phyloP scores from a whole-genome alignment of 1,139 yeast species.

The Pichia sp. region DNA sequence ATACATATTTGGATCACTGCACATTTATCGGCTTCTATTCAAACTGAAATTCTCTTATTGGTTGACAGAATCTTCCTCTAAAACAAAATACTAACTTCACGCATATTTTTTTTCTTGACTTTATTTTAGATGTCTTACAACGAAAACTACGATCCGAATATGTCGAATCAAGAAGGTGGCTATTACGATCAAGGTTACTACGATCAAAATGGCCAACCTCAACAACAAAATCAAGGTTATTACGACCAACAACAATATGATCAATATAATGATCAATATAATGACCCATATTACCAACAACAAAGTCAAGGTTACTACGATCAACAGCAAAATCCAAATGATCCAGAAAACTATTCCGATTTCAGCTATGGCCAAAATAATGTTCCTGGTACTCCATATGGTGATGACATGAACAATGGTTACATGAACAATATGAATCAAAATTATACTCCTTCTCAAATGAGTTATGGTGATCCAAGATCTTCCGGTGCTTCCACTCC shows the following conservation, averaged over 20 bases:
- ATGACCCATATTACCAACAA: constrained; percentile 23
- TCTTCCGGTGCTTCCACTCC: constrained; percentile 97
- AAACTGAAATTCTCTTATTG: too few species aligned
- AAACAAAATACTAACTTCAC: constrained; percentile 2
- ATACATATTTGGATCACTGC: too few species aligned
- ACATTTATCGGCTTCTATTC: too few species aligned
- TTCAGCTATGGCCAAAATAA: constrained; percentile 60
- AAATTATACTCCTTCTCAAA: constrained; percentile 59
- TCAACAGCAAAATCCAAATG: constrained; percentile 34
- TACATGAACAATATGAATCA: constrained; percentile 37
- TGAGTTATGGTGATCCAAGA: constrained; percentile 77
- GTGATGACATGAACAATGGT: constrained; percentile 50
- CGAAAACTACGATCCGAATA: constrained; percentile 29
- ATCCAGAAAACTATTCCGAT: constrained; percentile 72
- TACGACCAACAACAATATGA: constrained; percentile 26
- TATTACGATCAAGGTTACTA: constrained; percentile 34
- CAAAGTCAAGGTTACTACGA: constrained; percentile 1
- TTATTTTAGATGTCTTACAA: constrained; percentile 27
- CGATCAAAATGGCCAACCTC: constrained; percentile 13
- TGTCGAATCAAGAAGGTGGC: constrained; percentile 13
- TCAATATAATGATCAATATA: constrained; percentile 2
- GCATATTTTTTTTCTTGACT: not conserved
- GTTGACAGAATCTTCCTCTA: too few species aligned
- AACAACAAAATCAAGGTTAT: constrained; percentile 26
- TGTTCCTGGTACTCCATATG: constrained; percentile 59